Evolutionary conservation across 805 yeast species (phyloP), one percentile per base, ranked within the genome.

Genomic region (Saccharomycopsis capsularis): DNA sequence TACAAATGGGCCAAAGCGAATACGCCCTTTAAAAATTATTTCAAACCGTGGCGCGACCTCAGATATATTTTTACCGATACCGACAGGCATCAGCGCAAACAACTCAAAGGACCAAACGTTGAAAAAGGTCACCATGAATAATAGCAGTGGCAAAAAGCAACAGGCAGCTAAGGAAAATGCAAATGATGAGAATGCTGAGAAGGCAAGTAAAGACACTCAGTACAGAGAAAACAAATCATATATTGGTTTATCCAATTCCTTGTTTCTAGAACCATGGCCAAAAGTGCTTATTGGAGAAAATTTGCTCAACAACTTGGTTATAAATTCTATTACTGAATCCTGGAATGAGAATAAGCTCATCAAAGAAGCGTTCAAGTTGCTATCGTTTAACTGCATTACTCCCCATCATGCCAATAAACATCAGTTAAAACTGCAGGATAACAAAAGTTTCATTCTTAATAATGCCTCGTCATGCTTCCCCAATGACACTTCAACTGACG

Each of bases 161-260:
- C 32, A 7, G 13, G 32, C 32, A 9, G 32, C 32, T 9, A 29
- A 7, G 13, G 32, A 29, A 7, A 29, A 29, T 29, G 7, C 32
- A 7, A 29, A 13, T 13, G 13, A 29, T 9, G 13, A 7, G 7
- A 29, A 29, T 13, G 32, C 13, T 13, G n/a, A n/a, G n/a, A n/a
- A 27, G 53, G 16, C 42, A 50, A 37, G 27, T 58, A 40, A 18
- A 47, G 15, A 23, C 44, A 23, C 29, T 27, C 22, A 4, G 24
- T 2, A 25, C 38, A 16, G 42, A 39, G 22, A 38, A 23, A 18
- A 13, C 35, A 44, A 48, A 47, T 21, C 44, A 48, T 43, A 45
- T 55, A 35, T 81, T 47, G 85, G 87, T 1, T 58, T 85, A 13
- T 82, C 90, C 1, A 85, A 85, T 60, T 82, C 90, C 2, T 64